Conservation (phyloP, 2,329 filamentous ascomycete species). For the Ceratocystis albifundus region DNA sequence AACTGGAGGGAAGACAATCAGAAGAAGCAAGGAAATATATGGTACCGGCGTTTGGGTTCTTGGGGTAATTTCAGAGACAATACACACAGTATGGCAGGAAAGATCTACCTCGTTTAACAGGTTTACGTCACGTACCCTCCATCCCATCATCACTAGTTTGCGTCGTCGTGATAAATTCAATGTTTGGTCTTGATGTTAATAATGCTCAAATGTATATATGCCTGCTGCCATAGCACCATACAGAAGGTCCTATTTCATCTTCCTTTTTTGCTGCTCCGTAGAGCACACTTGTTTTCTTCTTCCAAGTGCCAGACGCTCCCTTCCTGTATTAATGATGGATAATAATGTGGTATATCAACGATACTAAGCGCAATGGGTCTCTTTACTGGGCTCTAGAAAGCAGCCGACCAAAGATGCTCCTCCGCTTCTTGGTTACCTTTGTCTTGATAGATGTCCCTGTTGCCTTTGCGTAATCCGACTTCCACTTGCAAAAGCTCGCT, state of each 20-base stretch:
- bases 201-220: neutral
- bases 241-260: neutral
- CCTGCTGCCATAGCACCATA: neutral
- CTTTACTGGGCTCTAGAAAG: slow-evolving; percentile 16
- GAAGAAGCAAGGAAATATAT: neutral
- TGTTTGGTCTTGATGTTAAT: neutral
- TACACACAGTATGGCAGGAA: neutral
- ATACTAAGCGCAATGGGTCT: neutral
- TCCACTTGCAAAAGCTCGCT: slow-evolving; percentile 18
- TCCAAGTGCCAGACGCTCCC: neutral
- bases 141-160: neutral
- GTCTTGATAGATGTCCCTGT: slow-evolving; percentile 20
- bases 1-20: neutral
- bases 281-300: neutral
- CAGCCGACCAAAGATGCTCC: slow-evolving; percentile 18
- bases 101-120: neutral
- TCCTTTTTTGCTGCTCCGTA: neutral
- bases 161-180: neutral
- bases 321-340: neutral
- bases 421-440: slow-evolving; percentile 18
- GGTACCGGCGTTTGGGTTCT: neutral
- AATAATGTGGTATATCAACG: neutral
- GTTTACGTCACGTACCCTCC: neutral
- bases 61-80: neutral
- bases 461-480: slow-evolving; percentile 14